Conservation (phyloP, 2,329 filamentous ascomycete species). For the Fusarium sp. region DNA sequence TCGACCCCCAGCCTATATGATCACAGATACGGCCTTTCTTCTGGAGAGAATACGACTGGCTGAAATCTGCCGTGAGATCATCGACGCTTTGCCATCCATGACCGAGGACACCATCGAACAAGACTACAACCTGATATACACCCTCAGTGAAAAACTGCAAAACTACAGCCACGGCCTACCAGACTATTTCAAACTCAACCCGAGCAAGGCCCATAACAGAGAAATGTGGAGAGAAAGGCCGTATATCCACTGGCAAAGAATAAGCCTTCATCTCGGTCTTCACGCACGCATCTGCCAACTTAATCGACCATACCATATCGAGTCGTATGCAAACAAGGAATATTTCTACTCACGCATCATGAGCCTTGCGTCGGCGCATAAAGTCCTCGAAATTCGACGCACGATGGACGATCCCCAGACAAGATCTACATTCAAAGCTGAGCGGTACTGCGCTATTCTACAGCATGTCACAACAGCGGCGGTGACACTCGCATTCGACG, state of each 20-base stretch:
- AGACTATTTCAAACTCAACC: neutral
- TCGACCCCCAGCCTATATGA: neutral
- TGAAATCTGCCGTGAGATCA: slow-evolving; percentile 4
- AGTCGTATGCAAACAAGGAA: neutral
- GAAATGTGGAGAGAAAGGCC: neutral
- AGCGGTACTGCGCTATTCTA: neutral
- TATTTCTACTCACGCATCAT: slow-evolving; percentile 3
- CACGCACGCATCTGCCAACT: slow-evolving; percentile 8
- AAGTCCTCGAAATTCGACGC: slow-evolving; percentile 1
- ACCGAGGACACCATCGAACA: neutral
- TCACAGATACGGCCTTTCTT: slow-evolving; percentile 9
- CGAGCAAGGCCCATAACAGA: neutral
- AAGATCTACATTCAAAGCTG: neutral
- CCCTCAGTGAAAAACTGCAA: neutral
- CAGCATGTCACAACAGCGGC: slow-evolving; percentile 9
- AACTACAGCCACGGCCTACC: neutral
- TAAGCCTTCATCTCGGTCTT: neutral
- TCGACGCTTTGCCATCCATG: neutral
- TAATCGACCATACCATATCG: slow-evolving; percentile 9
- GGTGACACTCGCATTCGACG: neutral
- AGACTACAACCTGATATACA: neutral
- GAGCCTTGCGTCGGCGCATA: neutral
- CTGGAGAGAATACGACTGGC: neutral
- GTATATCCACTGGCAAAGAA: neutral
- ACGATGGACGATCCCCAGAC: neutral